A percentile compares a stretch with the other conserved stretches of the same genome.
These are phyloP conservation scores for Paracoccidioides lutzii DNA, from an alignment of 2,329 filamentous ascomycete genomes.

Conservation along the genomic window DNA sequence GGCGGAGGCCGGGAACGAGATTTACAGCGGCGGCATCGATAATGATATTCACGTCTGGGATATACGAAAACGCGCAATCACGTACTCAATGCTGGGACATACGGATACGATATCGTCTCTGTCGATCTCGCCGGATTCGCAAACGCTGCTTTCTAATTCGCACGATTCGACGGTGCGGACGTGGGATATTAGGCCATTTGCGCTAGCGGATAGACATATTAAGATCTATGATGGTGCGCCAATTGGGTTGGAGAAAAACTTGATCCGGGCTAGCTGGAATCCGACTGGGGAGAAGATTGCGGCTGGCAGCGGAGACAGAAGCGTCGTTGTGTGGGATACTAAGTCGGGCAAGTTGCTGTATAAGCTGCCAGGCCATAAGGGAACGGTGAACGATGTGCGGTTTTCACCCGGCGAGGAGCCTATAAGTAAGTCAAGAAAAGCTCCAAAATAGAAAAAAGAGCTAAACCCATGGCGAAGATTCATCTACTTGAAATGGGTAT, in stretches of 20 bases:
- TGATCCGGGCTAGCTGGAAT: constrained; percentile 85
- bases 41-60: constrained; percentile 98
- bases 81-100: constrained; percentile 81
- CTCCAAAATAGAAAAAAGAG: constrained; percentile 34
- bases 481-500: not conserved
- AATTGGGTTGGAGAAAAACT: constrained; percentile 76
- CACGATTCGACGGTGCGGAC: constrained; percentile 90
- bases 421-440: constrained; percentile 54
- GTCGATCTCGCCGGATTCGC: constrained; percentile 81
- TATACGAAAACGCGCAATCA: constrained; percentile 74
- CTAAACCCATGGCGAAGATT: not conserved
- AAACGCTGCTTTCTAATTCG: constrained; percentile 77
- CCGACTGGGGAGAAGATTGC: constrained; percentile 72
- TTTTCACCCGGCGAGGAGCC: constrained; percentile 77
- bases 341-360: constrained; percentile 83
- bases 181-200: constrained; percentile 94
- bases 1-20: constrained; percentile 88
- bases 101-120: constrained; percentile 85
- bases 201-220: constrained; percentile 71
- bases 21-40: constrained; percentile 90
- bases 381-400: constrained; percentile 86
- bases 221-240: constrained; percentile 87
- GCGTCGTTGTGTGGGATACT: constrained; percentile 79
- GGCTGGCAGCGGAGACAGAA: constrained; percentile 80
- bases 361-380: constrained; percentile 90